Percentiles rank a stretch among this genome's conserved stretches.
Conservation (phyloP, 305 asterid genomes). For the Fraxinus paxiana region DNA sequence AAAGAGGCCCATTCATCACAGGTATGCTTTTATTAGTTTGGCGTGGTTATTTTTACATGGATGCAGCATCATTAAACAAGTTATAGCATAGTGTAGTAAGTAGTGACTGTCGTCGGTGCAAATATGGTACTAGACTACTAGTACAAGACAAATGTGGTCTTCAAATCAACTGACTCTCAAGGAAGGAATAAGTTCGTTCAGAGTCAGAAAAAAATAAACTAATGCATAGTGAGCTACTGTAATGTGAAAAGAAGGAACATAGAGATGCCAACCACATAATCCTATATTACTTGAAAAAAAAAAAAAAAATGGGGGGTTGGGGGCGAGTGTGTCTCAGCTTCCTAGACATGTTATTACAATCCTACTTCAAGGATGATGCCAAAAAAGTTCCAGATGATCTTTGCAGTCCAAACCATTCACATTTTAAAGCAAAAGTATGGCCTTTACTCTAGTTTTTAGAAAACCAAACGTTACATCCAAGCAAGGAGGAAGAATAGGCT, state of each 20-base stretch:
- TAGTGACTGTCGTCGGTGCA: background rate
- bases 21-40: slow-evolving; percentile 28
- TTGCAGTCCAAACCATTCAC: background rate
- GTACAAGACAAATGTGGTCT: background rate
- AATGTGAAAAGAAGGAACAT: background rate
- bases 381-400: background rate
- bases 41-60: background rate
- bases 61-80: background rate
- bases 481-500: background rate
- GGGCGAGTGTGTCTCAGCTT: background rate
- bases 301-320: background rate
- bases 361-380: background rate
- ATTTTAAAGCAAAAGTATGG: background rate
- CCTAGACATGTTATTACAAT: background rate
- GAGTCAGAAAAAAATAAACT: background rate
- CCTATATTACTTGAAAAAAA: background rate
- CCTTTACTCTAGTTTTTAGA: background rate
- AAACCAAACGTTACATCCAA: background rate
- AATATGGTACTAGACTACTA: background rate
- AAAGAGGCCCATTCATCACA: slow-evolving; percentile 32
- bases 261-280: background rate
- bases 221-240: background rate
- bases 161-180: background rate
- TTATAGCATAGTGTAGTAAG: background rate
- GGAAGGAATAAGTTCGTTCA: background rate